phyloP scores from a whole-genome alignment of 1,139 yeast genomes.

The Nematodospora anomalae region DNA sequence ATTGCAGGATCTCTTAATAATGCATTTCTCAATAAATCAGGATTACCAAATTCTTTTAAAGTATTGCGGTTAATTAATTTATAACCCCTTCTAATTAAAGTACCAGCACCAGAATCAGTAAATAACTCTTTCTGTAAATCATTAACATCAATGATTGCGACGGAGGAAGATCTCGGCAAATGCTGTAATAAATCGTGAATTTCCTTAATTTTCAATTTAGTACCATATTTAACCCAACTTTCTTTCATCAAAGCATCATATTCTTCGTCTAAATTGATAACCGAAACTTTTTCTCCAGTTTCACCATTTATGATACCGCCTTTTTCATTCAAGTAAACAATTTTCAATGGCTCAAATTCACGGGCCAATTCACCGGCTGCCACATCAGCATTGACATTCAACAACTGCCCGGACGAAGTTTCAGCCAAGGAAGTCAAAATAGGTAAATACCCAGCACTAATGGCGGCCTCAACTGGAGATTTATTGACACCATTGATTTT shows the following conservation, averaged over 20 bases:
- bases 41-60: conserved; percentile 70
- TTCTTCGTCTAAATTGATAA: conserved; percentile 93
- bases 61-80: conserved; percentile 72
- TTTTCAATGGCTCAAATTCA: conserved; percentile 93
- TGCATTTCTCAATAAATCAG: conserved; percentile 74
- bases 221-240: conserved; percentile 98
- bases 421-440: conserved; percentile 95
- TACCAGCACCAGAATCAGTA: conserved; percentile 99
- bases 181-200: conserved; percentile 91
- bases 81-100: conserved; percentile 95
- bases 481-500: conserved; percentile 83
- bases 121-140: conserved; percentile 96
- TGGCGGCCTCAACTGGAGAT: conserved; percentile 90
- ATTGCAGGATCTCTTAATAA: conserved; percentile 77
- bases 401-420: conserved; percentile 92
- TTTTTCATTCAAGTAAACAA: conserved; percentile 93
- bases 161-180: conserved; percentile 95
- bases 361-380: conserved; percentile 98
- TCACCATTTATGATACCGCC: conserved; percentile 95
- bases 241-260: conserved; percentile 87
- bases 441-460: conserved; percentile 94
- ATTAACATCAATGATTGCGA: conserved; percentile 92
- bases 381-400: conserved; percentile 97
- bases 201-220: conserved; percentile 93
- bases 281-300: conserved; percentile 86